Evolutionary conservation across 2,329 filamentous ascomycete genomes (phyloP), one percentile per base, ranked within the genome.

Genomic region (Monilinia laxa): DNA sequence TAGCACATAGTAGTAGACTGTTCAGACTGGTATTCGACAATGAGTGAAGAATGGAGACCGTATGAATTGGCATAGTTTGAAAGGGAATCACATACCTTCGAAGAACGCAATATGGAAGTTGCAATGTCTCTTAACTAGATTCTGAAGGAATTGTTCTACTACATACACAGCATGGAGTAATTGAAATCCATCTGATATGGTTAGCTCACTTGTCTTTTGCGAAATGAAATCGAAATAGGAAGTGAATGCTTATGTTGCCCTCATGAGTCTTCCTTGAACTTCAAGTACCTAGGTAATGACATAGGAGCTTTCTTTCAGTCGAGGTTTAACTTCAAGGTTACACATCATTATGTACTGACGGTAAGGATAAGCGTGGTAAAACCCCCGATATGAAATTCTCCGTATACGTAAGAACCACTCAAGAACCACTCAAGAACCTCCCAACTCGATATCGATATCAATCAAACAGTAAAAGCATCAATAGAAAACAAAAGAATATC

Each of bases 31-130:
- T 42, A 14, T 5, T 42, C 14, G 40, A 42, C 40, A 40, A 42
- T 16, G 14, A 42, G 40, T 16, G 12, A 42, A 42, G 38, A 42
- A 42, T 42, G 40, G 40, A 42, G 40, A 42, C 4, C 1, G 40
- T 14, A 14, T 16, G 3, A 16, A 42, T 42, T 42, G 40, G 16
- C 40, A 55, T n/a, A 16, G 53, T 35, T 45, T n/a, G 23, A 12
- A 49, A 25, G 20, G 25, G 20, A 38, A 47, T 47, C 18, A 64
- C 70, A 57, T 69, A 71, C 75, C 73, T 62, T 75, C 72, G 58
- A 93, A 90, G 79, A 91, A 93, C 20, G 87, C 78, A 68, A 93
- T 76, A 69, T 92, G 84, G 71, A 92, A 93, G 66, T 87, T 86
- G 76, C 89, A 92, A 64, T 87, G 87, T 60, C 89, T 81, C 65